Evolutionary conservation across 1,284 basidiomycete species (phyloP).

Genomic region (Ceratobasidium sp.): DNA sequence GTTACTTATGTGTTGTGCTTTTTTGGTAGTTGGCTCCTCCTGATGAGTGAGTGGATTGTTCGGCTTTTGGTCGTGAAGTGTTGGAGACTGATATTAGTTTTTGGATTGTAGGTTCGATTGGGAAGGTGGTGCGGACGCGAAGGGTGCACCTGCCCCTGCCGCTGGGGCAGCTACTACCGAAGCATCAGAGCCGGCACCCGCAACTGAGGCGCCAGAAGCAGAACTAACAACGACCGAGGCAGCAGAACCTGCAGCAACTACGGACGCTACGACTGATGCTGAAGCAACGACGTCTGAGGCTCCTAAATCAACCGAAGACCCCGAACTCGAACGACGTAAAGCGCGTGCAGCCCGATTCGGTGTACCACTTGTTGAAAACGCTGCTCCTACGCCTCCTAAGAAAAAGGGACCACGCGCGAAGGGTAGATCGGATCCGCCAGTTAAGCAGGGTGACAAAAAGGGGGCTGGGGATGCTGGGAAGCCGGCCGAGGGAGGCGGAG

Average conservation of each 20-base stretch:
- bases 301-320: constrained; percentile 44
- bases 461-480: not conserved
- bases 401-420: constrained; percentile 45
- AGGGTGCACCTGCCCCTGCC: not conserved
- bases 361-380: constrained; percentile 66
- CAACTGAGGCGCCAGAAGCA: constrained; percentile 44
- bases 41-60: constrained; percentile 5
- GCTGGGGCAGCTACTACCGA: constrained; percentile 15
- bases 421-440: constrained; percentile 48
- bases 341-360: constrained; percentile 75
- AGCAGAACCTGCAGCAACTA: constrained; percentile 30
- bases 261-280: constrained; percentile 17
- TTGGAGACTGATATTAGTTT: too few relatives aligned
- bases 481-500: not conserved
- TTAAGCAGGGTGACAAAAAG: constrained; percentile 45
- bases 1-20: too few relatives aligned
- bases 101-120: constrained; percentile 40
- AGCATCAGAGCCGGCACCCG: too few relatives aligned
- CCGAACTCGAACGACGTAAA: constrained; percentile 40
- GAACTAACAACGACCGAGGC: constrained; percentile 45
- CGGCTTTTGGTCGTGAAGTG: not conserved
- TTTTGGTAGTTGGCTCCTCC: constrained; percentile 35
- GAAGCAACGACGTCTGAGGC: constrained; percentile 45
- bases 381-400: constrained; percentile 53
- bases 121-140: constrained; percentile 15